Evolutionary conservation across 176 grass and related monocot genomes (phyloP).

Genomic region (Thalia dealbata): DNA sequence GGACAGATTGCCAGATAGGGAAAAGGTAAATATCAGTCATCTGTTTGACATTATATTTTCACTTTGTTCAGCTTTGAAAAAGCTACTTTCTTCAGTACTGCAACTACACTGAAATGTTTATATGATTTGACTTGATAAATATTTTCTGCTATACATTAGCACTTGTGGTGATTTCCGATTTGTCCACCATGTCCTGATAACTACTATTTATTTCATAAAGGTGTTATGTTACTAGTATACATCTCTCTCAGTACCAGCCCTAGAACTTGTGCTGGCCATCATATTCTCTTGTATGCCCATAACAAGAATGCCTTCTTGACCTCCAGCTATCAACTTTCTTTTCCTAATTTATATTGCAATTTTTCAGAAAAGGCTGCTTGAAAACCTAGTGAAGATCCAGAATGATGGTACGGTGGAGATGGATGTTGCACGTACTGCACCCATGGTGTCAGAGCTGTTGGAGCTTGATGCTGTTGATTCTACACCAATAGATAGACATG

Average conservation of each 20-base stretch:
- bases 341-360: conserved; percentile 22
- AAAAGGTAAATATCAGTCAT: conserved; percentile 43
- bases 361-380: conserved; percentile 81
- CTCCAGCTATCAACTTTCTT: background rate
- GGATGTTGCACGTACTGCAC: conserved; percentile 46
- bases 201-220: background rate
- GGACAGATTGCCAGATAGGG: conserved; percentile 81
- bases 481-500: conserved; percentile 23
- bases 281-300: background rate
- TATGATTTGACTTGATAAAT: background rate
- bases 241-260: background rate
- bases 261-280: background rate
- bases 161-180: background rate
- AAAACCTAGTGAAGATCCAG: conserved; percentile 85
- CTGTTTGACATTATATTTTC: background rate
- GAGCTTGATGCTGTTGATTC: conserved; percentile 76
- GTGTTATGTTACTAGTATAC: background rate
- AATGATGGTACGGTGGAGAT: conserved; percentile 85
- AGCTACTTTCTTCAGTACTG: background rate
- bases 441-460: conserved; percentile 72
- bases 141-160: background rate
- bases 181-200: too few relatives aligned
- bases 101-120: background rate
- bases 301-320: background rate
- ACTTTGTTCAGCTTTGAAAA: background rate